These are phyloP conservation scores for Acanthamoeba castellanii DNA, from an alignment of 208 protist species.

Conservation along the genomic window DNA sequence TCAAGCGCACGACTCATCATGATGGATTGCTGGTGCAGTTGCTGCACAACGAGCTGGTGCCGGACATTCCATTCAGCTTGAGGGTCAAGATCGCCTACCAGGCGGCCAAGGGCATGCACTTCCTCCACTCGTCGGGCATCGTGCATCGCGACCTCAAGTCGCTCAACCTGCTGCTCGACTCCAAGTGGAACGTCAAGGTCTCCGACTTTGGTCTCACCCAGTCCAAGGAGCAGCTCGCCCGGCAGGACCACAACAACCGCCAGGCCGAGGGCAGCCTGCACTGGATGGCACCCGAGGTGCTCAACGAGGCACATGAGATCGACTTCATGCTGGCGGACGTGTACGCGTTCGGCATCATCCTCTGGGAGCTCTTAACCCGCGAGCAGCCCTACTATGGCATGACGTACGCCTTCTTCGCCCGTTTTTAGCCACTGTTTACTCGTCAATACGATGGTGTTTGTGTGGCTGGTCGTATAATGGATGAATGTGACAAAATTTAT, in stretches of 20 bases:
- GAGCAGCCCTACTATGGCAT: constrained; percentile 17
- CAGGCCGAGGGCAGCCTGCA: not conserved
- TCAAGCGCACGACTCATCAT: not conserved
- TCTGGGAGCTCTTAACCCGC: not conserved
- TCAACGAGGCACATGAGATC: not conserved
- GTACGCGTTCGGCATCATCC: not conserved
- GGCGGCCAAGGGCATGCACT: constrained; percentile 31
- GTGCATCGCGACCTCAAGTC: constrained; percentile 68
- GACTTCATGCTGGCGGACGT: constrained; percentile 11
- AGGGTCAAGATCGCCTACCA: constrained; percentile 49
- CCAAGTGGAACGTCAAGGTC: constrained; percentile 68
- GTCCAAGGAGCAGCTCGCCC: constrained; percentile 26
- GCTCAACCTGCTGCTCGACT: constrained; percentile 59
- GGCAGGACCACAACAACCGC: not conserved
- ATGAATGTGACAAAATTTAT: not conserved
- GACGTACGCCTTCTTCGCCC: not conserved
- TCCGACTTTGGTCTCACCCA: constrained; percentile 30
- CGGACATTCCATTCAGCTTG: not conserved
- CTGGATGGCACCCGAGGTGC: constrained; percentile 32
- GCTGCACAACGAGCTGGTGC: constrained; percentile 8
- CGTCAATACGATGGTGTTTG: too few relatives aligned
- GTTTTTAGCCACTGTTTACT: not conserved
- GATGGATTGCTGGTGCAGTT: not conserved
- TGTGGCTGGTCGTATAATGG: not conserved
- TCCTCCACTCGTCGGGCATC: constrained; percentile 52